These are phyloP conservation scores for Piper longum DNA, from an alignment of 164 flowering plant species.

Conservation along the genomic window DNA sequence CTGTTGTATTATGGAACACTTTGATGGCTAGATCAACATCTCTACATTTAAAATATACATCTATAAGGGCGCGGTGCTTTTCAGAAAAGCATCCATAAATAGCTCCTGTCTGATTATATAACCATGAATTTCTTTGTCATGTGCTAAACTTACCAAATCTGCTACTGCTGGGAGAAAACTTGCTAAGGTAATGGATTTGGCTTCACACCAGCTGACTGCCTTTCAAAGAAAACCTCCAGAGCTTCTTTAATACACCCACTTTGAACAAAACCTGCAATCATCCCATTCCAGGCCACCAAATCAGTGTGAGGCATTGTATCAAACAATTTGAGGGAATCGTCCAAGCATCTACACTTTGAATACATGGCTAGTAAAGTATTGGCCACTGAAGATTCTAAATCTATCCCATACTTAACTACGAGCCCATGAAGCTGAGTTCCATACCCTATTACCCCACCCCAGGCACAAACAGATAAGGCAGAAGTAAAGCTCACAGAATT, in stretches of 20 bases:
- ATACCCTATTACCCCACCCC: conserved; percentile 18
- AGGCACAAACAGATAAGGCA: conserved; percentile 42
- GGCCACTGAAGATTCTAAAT: conserved; percentile 37
- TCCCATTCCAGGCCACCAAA: conserved; percentile 65
- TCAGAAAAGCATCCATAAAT: conserved; percentile 41
- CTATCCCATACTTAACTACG: conserved; percentile 36
- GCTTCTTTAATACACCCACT: conserved; percentile 42
- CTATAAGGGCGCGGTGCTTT: conserved; percentile 76
- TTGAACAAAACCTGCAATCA: conserved; percentile 66
- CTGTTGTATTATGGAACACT: conserved; percentile 24
- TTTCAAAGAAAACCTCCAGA: conserved; percentile 28
- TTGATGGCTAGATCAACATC: conserved; percentile 42
- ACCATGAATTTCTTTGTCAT: conserved; percentile 58
- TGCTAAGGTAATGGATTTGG: conserved; percentile 64
- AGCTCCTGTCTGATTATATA: conserved; percentile 47
- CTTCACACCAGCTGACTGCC: conserved; percentile 40
- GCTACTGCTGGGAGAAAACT: conserved; percentile 59
- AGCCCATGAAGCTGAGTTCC: conserved; percentile 61
- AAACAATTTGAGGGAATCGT: conserved; percentile 47
- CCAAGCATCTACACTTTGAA: conserved; percentile 40
- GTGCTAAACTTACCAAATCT: conserved; percentile 22
- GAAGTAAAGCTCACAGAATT: conserved; percentile 49
- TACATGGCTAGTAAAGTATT: conserved; percentile 64
- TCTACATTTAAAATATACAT: conserved; percentile 63
- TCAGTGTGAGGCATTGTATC: conserved; percentile 26